Evolutionary conservation across 2,329 filamentous ascomycete genomes (phyloP).

Genomic region (Celoporthe dispersa): DNA sequence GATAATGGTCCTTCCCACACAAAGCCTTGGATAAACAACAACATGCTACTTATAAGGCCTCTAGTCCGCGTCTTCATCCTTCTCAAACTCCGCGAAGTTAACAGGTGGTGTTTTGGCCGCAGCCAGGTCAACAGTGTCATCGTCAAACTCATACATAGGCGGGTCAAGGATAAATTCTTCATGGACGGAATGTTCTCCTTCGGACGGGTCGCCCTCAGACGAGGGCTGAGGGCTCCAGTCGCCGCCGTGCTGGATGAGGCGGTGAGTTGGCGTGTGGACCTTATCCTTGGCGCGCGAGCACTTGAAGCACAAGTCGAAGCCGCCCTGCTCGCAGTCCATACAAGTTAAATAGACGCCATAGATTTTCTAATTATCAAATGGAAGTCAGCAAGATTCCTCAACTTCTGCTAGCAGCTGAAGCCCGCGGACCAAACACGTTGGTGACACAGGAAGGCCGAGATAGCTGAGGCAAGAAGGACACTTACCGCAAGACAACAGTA

Average conservation of each 20-base stretch:
- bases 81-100: too few relatives aligned
- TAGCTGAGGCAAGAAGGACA: not conserved
- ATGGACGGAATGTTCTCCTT: not conserved
- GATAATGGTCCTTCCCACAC: too few relatives aligned
- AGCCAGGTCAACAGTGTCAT: not conserved
- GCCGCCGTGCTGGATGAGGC: not conserved
- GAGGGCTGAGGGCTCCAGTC: not conserved
- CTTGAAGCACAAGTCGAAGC: not conserved
- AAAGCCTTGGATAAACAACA: too few relatives aligned
- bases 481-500: not conserved
- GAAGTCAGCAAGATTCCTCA: not conserved
- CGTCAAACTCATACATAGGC: constrained; percentile 1
- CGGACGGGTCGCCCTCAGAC: not conserved
- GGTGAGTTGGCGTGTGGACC: not conserved
- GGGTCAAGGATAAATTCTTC: not conserved
- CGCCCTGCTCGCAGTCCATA: not conserved
- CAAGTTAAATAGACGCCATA: not conserved
- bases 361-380: not conserved
- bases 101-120: not conserved
- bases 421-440: too few relatives aligned
- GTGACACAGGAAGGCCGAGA: too few relatives aligned
- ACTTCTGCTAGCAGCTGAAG: too few relatives aligned
- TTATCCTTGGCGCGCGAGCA: not conserved
- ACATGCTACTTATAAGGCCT: too few relatives aligned
- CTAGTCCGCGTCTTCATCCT: too few relatives aligned